Conservation (phyloP, 345 rosid species). For the Sisymbrium irio region DNA sequence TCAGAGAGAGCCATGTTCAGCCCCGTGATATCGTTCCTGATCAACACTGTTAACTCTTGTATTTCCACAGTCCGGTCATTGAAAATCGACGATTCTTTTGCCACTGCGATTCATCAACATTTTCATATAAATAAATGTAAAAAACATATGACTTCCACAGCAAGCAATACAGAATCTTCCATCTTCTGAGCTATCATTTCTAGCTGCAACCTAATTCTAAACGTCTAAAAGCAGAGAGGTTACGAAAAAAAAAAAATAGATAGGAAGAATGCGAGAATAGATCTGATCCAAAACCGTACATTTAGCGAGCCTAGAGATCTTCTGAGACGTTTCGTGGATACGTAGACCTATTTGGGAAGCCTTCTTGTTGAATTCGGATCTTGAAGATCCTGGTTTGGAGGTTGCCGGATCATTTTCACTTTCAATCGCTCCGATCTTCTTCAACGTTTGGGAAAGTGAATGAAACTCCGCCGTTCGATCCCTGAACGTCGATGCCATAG, state of each 20-base stretch:
- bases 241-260: too few species aligned
- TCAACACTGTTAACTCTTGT: constrained; percentile 74
- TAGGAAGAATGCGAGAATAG: constrained; percentile 11
- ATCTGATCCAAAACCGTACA: constrained; percentile 39
- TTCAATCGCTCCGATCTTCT: constrained; percentile 58
- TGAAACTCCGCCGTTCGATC: constrained; percentile 89
- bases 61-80: constrained; percentile 77
- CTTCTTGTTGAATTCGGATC: constrained; percentile 83
- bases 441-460: constrained; percentile 63
- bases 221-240: too few species aligned
- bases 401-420: constrained; percentile 24
- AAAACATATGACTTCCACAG: constrained; percentile 14
- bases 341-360: constrained; percentile 65
- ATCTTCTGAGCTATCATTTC: neutral
- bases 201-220: neutral
- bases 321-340: constrained; percentile 68
- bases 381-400: constrained; percentile 41
- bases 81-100: constrained; percentile 82
- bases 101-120: constrained; percentile 48
- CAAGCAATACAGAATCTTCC: neutral
- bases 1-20: constrained; percentile 73
- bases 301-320: constrained; percentile 67
- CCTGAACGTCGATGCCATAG: constrained; percentile 58
- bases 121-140: too few species aligned
- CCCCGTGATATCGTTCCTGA: constrained; percentile 77